phyloP scores from a whole-genome alignment of 306 rosid species.

The Quercus wislizeni region DNA sequence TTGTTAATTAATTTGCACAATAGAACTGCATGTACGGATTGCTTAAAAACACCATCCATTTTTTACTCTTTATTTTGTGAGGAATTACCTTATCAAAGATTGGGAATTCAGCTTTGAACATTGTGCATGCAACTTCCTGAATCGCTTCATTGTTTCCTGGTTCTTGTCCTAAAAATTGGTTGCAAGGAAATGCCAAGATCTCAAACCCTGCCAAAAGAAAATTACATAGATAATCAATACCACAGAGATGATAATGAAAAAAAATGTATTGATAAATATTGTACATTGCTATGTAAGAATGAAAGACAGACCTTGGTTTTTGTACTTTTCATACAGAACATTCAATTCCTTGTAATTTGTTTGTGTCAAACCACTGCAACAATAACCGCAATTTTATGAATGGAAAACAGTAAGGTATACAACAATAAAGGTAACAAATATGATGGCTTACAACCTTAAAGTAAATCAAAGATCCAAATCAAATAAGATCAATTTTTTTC shows the following conservation, averaged over 20 bases:
- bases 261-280: neutral
- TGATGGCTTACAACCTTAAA: neutral
- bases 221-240: neutral
- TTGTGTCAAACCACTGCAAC: conserved; percentile 80
- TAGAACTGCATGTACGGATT: neutral
- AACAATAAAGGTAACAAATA: neutral
- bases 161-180: conserved; percentile 85
- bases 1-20: neutral
- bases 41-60: neutral
- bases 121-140: conserved; percentile 70
- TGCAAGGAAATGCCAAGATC: conserved; percentile 98
- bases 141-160: conserved; percentile 82
- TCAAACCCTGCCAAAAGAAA: conserved; percentile 50
- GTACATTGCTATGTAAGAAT: neutral
- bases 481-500: neutral
- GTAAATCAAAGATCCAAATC: neutral
- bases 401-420: conserved; percentile 5
- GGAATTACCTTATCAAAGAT: conserved; percentile 79
- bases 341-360: conserved; percentile 83
- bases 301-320: conserved; percentile 57
- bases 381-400: neutral
- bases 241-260: neutral
- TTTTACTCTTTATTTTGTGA: neutral
- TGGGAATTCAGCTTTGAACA: conserved; percentile 85
- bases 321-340: conserved; percentile 68